Evolutionary conservation across 768 basidiomycete species (phyloP).

Genomic region (Rhizopogon sp.): DNA sequence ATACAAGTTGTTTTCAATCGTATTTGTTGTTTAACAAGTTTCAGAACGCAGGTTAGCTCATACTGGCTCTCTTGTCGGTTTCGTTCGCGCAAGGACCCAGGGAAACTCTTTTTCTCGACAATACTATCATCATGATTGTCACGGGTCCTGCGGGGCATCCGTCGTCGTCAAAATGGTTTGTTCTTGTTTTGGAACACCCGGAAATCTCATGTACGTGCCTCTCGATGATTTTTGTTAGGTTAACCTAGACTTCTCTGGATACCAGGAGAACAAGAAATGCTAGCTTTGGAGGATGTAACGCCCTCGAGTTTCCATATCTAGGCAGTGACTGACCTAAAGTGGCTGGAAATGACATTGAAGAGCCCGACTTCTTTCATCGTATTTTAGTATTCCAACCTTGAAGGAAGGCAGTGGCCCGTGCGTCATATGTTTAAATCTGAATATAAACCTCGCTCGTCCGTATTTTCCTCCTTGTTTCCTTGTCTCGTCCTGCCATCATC

Average conservation of each 20-base stretch:
- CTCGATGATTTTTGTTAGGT: too few species aligned
- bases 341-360: conserved; percentile 8
- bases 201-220: too few species aligned
- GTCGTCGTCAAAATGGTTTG: too few species aligned
- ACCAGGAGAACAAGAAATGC: too few species aligned
- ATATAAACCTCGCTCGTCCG: conserved; percentile 19
- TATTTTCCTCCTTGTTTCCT: conserved; percentile 6
- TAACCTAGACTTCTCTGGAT: too few species aligned
- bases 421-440: conserved; percentile 14
- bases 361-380: conserved; percentile 14
- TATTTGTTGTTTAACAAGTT: neutral
- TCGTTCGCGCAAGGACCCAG: too few species aligned
- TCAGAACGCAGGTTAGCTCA: neutral
- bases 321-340: conserved; percentile 7
- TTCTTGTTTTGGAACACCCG: too few species aligned
- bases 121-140: too few species aligned
- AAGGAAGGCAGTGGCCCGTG: conserved; percentile 19
- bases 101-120: too few species aligned
- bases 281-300: neutral
- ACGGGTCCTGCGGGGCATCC: too few species aligned
- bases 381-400: conserved; percentile 12
- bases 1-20: neutral
- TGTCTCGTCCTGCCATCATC: conserved; percentile 10
- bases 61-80: too few species aligned
- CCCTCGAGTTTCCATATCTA: conserved; percentile 18